Percentiles rank a stretch among this genome's conserved stretches.
Conservation (phyloP, 192 early-diverging fungal genomes). For the Chytriomyces sp. region DNA sequence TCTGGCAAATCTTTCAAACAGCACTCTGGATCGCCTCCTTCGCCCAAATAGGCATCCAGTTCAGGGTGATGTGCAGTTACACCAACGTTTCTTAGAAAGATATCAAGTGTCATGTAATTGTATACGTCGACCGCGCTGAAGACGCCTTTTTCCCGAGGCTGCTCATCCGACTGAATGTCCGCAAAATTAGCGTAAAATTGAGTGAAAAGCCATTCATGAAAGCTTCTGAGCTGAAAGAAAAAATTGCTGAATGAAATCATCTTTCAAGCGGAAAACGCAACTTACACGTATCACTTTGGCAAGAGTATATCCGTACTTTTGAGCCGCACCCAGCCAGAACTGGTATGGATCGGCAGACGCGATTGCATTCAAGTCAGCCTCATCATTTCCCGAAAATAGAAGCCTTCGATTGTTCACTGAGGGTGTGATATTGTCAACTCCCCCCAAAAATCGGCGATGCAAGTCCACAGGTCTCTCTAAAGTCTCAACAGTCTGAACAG, state of each 20-base stretch:
- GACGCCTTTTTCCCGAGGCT: slow-evolving; percentile 6
- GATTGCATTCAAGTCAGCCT: background rate
- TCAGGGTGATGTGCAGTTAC: background rate
- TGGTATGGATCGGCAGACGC: slow-evolving; percentile 13
- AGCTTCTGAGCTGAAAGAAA: slow-evolving; percentile 13
- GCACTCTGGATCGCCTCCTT: slow-evolving; percentile 4
- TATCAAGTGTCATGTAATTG: slow-evolving; percentile 46
- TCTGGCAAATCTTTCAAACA: slow-evolving; percentile 23
- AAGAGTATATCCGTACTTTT: slow-evolving; percentile 46
- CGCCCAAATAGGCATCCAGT: slow-evolving; percentile 6
- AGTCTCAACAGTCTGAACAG: background rate
- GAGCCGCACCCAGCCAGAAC: slow-evolving; percentile 34
- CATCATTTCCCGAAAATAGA: background rate
- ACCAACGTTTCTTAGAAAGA: slow-evolving; percentile 47
- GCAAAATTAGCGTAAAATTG: background rate
- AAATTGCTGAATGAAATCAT: background rate
- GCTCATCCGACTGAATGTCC: background rate
- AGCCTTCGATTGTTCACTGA: no score
- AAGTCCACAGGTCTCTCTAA: background rate
- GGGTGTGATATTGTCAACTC: background rate
- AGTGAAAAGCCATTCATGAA: slow-evolving; percentile 47
- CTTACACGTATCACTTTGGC: slow-evolving; percentile 41
- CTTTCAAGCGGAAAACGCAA: background rate
- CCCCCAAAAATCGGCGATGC: background rate
- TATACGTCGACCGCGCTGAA: slow-evolving; percentile 26